phyloP scores from a whole-genome alignment of 441 rosid species.

The Corymbia citriodora region DNA sequence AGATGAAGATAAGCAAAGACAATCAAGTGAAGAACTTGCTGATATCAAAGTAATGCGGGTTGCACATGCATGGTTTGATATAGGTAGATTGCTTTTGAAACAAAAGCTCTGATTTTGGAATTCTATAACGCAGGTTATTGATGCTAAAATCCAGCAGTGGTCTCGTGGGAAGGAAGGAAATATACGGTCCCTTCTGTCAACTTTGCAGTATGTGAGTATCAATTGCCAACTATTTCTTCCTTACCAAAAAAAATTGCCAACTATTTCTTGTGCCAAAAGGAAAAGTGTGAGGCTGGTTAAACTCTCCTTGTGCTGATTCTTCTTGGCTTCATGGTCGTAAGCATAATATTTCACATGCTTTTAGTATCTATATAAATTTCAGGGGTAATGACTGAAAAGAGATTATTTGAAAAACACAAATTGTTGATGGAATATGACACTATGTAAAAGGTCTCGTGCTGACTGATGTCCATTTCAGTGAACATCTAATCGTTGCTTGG shows the following conservation, averaged over 20 bases:
- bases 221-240: background rate
- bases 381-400: background rate
- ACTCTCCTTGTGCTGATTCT: background rate
- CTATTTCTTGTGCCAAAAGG: background rate
- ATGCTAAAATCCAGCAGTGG: constrained; percentile 70
- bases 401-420: background rate
- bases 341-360: background rate
- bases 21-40: constrained; percentile 24
- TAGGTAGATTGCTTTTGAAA: background rate
- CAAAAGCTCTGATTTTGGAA: background rate
- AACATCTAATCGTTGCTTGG: background rate
- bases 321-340: background rate
- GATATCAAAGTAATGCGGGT: constrained; percentile 44
- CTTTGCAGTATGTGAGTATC: constrained; percentile 78
- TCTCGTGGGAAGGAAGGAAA: constrained; percentile 83
- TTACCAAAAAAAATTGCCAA: background rate
- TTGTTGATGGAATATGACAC: background rate
- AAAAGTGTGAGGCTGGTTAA: background rate
- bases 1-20: constrained; percentile 31
- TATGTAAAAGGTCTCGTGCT: background rate
- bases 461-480: background rate
- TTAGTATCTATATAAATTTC: background rate
- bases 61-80: background rate
- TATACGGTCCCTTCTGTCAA: constrained; percentile 88
- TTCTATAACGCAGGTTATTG: constrained; percentile 40